Conservation (phyloP, 108 stramenopile species). For the Nitzschia sp. region DNA sequence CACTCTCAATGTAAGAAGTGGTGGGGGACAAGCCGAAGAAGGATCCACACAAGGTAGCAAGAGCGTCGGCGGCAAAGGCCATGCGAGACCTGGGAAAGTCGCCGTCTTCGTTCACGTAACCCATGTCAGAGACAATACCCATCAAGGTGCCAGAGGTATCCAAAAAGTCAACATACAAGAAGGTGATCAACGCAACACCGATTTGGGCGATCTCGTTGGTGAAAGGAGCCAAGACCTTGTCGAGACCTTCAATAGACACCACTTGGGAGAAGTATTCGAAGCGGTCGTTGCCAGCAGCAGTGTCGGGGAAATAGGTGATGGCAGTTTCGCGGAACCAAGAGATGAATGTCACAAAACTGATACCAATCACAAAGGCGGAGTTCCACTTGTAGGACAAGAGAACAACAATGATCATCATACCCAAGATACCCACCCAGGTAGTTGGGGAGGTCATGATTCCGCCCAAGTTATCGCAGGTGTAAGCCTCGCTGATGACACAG, state of each 20-base stretch:
- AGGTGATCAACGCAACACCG: constrained; percentile 56
- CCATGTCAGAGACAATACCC: constrained; percentile 43
- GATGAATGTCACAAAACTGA: constrained; percentile 57
- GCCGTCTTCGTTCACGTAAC: constrained; percentile 55
- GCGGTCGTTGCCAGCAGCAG: constrained; percentile 41
- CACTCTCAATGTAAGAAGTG: constrained; percentile 75
- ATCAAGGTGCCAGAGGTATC: constrained; percentile 61
- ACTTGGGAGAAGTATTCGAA: constrained; percentile 68
- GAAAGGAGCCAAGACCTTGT: constrained; percentile 42
- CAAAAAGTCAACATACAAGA: constrained; percentile 62
- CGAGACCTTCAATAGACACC: constrained; percentile 45
- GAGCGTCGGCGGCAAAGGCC: constrained; percentile 62
- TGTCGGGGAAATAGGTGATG: constrained; percentile 65
- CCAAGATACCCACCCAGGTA: constrained; percentile 65
- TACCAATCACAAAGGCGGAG: constrained; percentile 54
- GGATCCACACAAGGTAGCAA: constrained; percentile 66
- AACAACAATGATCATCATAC: constrained; percentile 53
- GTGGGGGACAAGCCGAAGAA: constrained; percentile 65
- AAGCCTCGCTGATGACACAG: constrained; percentile 54
- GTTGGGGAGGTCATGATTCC: constrained; percentile 53
- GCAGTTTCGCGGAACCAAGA: constrained; percentile 65
- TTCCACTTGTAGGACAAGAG: constrained; percentile 42
- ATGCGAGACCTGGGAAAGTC: constrained; percentile 54
- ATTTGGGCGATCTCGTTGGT: constrained; percentile 35
- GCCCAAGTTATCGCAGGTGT: constrained; percentile 67